Conservation (phyloP, 331 rosid species). For the Phaseolus coccineus region DNA sequence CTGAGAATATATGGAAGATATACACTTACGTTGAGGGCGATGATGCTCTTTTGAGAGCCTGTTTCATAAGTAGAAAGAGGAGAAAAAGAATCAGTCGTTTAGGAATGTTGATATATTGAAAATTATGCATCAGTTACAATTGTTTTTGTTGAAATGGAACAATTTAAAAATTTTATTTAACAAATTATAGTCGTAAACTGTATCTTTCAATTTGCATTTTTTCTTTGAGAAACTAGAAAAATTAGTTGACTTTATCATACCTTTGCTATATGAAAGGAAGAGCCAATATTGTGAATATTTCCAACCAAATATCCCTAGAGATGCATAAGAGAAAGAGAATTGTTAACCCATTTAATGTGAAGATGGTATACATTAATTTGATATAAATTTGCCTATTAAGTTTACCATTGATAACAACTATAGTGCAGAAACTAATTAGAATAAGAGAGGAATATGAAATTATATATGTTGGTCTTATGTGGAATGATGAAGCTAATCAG, state of each 20-base stretch:
- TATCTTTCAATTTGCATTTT: no score
- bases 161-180: no score
- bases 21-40: background rate
- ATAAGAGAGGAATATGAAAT: no score
- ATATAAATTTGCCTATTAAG: background rate
- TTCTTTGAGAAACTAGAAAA: no score
- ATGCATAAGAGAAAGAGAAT: background rate
- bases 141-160: no score
- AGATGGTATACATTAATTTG: no score
- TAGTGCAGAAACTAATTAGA: no score
- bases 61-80: background rate
- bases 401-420: no score
- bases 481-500: background rate
- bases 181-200: no score
- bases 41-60: background rate
- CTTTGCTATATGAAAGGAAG: conserved; percentile 8
- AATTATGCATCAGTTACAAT: no score
- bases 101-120: no score
- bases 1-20: background rate
- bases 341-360: no score
- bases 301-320: conserved; percentile 30
- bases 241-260: conserved; percentile 19
- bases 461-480: background rate
- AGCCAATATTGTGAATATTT: background rate
- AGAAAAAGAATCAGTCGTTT: background rate